Conservation (phyloP, 2,329 filamentous ascomycete species). For the Pseudocercospora crystallina region DNA sequence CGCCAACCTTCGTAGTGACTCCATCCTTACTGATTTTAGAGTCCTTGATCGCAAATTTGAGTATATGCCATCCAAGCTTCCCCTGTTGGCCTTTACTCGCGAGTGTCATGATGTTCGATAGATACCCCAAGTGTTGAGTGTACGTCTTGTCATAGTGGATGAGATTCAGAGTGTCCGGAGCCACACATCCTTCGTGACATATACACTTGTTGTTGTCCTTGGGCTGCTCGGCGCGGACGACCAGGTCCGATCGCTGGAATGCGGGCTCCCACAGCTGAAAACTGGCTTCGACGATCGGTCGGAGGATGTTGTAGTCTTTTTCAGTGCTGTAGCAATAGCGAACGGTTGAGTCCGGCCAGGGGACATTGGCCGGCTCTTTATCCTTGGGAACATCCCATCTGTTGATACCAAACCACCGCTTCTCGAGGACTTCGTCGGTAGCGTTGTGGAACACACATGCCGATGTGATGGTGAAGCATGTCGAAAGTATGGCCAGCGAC, state of each 20-base stretch:
- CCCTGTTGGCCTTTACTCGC: too few species aligned
- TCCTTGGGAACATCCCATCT: not conserved
- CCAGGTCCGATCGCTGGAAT: not conserved
- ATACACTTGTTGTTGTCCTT: not conserved
- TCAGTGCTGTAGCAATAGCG: not conserved
- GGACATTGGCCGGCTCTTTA: not conserved
- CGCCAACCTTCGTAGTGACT: not conserved
- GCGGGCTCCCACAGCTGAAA: not conserved
- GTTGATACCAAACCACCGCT: not conserved
- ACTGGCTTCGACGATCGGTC: not conserved
- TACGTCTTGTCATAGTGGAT: too few species aligned
- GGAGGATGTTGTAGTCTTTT: not conserved
- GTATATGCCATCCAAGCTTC: too few species aligned
- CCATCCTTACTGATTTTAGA: too few species aligned
- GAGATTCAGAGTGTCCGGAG: too few species aligned
- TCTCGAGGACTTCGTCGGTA: not conserved
- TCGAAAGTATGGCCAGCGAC: too few species aligned
- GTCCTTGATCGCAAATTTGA: too few species aligned
- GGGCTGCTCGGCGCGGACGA: not conserved
- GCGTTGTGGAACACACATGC: too few species aligned
- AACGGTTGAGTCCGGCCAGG: not conserved
- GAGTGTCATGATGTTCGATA: too few species aligned
- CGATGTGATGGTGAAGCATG: too few species aligned
- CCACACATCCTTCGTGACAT: not conserved
- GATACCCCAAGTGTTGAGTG: too few species aligned